Conservation (phyloP, 2,329 filamentous ascomycete species). For the Alternaria sp. region DNA sequence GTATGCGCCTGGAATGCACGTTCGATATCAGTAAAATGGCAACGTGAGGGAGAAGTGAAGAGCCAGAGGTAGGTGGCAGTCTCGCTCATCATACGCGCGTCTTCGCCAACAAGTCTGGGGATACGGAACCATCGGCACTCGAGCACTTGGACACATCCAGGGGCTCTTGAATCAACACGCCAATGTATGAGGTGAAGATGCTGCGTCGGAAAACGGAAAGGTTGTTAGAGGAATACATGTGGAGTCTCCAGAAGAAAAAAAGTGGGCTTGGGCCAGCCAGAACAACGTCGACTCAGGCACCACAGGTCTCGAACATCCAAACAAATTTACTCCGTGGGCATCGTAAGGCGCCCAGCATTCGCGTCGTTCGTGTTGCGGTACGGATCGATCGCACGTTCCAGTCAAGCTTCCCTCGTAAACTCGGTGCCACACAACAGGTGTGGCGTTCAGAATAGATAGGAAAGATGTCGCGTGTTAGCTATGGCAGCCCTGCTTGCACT, state of each 20-base stretch:
- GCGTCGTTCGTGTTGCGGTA: conserved; percentile 8
- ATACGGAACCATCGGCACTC: neutral
- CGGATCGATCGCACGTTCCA: conserved; percentile 10
- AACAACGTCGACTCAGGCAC: conserved; percentile 4
- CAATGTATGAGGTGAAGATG: neutral
- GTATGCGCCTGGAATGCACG: neutral
- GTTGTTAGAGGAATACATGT: neutral
- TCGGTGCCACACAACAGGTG: neutral
- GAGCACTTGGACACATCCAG: neutral
- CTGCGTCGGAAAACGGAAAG: neutral
- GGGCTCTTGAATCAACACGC: neutral
- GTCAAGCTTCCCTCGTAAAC: neutral
- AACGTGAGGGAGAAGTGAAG: neutral
- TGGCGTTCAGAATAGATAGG: neutral
- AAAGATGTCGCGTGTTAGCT: neutral
- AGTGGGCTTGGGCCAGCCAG: neutral
- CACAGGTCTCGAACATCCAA: conserved; percentile 1
- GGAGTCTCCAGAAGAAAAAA: neutral
- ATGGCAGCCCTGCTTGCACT: neutral
- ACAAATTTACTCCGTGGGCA: neutral
- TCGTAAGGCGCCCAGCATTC: neutral
- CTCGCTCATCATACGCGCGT: neutral
- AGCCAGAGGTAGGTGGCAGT: neutral
- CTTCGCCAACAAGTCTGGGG: neutral
- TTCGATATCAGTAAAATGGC: neutral